Evolutionary conservation across 257 asterid genomes (phyloP).

Genomic region (Rubia yunnanensis): DNA sequence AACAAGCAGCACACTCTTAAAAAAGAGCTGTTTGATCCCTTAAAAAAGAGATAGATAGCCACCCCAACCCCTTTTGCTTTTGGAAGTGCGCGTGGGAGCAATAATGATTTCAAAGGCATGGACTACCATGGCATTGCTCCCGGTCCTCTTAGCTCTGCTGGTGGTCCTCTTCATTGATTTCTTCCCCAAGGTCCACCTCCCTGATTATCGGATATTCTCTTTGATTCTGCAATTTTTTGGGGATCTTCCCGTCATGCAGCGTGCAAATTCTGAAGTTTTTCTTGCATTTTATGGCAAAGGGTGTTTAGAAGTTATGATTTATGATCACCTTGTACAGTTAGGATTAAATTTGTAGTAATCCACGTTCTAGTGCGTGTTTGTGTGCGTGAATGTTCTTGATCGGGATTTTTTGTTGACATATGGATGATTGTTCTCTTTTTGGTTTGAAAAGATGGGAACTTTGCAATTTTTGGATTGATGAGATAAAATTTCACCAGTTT

Average conservation of each 20-base stretch:
- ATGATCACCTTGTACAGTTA: not conserved
- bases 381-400: not conserved
- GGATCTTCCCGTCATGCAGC: not conserved
- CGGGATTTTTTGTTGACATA: not conserved
- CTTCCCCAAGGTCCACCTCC: conserved; percentile 46
- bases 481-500: not conserved
- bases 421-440: not conserved
- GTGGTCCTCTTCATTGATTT: conserved; percentile 40
- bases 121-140: conserved; percentile 53
- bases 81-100: conserved; percentile 10
- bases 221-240: not conserved
- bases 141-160: conserved; percentile 50
- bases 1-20: too few species aligned
- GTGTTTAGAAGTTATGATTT: not conserved
- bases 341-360: not conserved
- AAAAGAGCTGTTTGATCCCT: too few species aligned
- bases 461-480: not conserved
- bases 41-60: not conserved
- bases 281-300: not conserved
- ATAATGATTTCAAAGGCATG: conserved; percentile 51
- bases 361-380: not conserved
- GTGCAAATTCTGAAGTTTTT: conserved; percentile 2
- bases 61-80: not conserved
- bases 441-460: not conserved
- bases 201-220: not conserved